Percentiles rank a stretch among this genome's conserved stretches.
These are phyloP conservation scores for Tetragonia tetragonoides DNA, from an alignment of 148 eudicot species.

Conservation along the genomic window DNA sequence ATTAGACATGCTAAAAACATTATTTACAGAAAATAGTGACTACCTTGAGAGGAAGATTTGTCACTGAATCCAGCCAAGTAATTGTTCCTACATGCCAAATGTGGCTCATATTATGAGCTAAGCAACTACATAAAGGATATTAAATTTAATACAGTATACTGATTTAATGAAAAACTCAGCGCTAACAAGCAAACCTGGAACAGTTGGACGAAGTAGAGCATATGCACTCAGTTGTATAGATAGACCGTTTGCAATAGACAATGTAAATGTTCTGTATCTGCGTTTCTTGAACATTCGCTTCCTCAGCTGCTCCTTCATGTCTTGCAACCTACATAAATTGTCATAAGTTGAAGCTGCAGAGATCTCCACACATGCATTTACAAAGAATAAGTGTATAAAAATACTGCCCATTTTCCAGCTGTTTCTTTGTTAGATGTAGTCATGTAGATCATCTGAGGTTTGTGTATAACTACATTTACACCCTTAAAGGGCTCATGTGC, in stretches of 20 bases:
- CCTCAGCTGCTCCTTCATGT: constrained; percentile 73
- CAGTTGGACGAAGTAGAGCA: constrained; percentile 90
- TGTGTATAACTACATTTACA: neutral
- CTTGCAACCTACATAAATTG: constrained; percentile 57
- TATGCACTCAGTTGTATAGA: constrained; percentile 82
- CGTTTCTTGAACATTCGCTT: constrained; percentile 93
- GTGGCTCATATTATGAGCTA: constrained; percentile 10
- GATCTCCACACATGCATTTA: neutral
- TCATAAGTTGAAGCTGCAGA: constrained; percentile 7
- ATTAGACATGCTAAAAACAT: neutral
- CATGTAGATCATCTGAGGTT: neutral
- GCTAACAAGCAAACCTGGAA: constrained; percentile 55
- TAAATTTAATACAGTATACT: neutral
- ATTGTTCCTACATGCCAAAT: constrained; percentile 52
- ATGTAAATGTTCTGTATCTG: constrained; percentile 72
- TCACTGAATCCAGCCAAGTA: constrained; percentile 91
- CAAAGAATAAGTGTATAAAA: neutral
- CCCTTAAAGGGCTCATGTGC: neutral
- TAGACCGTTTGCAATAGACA: constrained; percentile 67
- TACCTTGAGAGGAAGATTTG: constrained; percentile 90
- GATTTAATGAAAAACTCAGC: neutral
- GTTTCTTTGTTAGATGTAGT: neutral
- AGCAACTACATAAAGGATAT: neutral
- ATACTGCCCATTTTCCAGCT: neutral
- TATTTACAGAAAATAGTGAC: neutral